Conservation (phyloP, 306 rosid species). For the Inga leiocalycina region DNA sequence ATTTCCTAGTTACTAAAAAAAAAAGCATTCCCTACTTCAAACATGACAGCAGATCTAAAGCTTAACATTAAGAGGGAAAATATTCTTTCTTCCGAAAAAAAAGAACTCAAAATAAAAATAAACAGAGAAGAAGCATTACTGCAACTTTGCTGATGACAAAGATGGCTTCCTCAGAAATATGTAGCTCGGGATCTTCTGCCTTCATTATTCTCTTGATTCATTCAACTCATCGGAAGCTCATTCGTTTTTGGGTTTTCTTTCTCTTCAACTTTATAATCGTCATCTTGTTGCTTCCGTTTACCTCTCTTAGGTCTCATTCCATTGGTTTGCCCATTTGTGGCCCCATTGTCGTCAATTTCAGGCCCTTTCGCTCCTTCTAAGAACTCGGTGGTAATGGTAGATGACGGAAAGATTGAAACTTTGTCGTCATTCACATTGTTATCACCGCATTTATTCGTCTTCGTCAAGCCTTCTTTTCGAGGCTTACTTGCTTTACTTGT, state of each 20-base stretch:
- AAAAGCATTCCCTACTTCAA: slow-evolving; percentile 6
- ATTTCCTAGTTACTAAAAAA: not conserved
- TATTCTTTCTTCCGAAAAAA: not conserved
- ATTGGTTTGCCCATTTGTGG: slow-evolving; percentile 27
- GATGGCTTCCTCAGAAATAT: slow-evolving; percentile 70
- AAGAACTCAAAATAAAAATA: not conserved
- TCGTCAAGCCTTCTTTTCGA: slow-evolving; percentile 6
- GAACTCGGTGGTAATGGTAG: slow-evolving; percentile 37
- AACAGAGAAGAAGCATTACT: slow-evolving; percentile 33
- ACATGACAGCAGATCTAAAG: not conserved
- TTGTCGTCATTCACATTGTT: slow-evolving; percentile 34
- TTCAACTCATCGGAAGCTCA: slow-evolving; percentile 61
- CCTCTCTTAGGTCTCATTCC: slow-evolving; percentile 35
- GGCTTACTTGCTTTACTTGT: slow-evolving; percentile 13
- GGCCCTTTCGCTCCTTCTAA: slow-evolving; percentile 5
- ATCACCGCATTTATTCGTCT: slow-evolving; percentile 44
- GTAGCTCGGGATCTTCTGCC: slow-evolving; percentile 56
- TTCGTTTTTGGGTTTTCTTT: slow-evolving; percentile 47
- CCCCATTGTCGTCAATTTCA: slow-evolving; percentile 6
- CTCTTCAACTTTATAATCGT: slow-evolving; percentile 34
- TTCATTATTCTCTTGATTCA: slow-evolving; percentile 69
- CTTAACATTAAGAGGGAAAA: not conserved
- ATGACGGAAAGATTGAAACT: slow-evolving; percentile 7
- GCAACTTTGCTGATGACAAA: slow-evolving; percentile 71
- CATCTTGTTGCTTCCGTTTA: slow-evolving; percentile 21